Conservation (phyloP, 2,329 filamentous ascomycete species). For the Westerdykella ornata region DNA sequence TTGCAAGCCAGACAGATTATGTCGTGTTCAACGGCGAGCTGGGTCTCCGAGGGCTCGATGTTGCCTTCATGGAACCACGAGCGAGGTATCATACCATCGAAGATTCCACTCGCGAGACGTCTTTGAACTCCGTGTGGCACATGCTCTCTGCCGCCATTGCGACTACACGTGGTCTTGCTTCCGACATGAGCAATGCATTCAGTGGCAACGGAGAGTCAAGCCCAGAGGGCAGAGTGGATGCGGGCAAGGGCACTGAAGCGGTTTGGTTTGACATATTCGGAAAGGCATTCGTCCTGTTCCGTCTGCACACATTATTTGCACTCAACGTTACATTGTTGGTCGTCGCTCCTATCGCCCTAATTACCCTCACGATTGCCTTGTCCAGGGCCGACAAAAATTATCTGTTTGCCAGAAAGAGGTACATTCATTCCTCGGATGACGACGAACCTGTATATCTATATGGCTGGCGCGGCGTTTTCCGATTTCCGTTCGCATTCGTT, state of each 20-base stretch:
- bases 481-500: constrained; percentile 69
- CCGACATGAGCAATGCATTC: constrained; percentile 61
- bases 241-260: constrained; percentile 59
- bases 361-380: constrained; percentile 62
- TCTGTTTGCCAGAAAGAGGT: constrained; percentile 64
- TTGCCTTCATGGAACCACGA: constrained; percentile 84
- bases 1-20: constrained; percentile 86
- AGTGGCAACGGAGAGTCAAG: constrained; percentile 53
- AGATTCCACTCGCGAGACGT: constrained; percentile 76
- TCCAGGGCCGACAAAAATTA: constrained; percentile 76
- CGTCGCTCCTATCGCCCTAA: constrained; percentile 65
- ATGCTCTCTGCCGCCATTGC: constrained; percentile 82
- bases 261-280: constrained; percentile 97
- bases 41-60: constrained; percentile 80
- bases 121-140: constrained; percentile 71
- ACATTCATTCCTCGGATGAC: constrained; percentile 54
- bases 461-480: constrained; percentile 75
- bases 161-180: constrained; percentile 65
- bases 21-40: constrained; percentile 69
- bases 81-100: constrained; percentile 85
- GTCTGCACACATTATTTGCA: constrained; percentile 76
- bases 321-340: constrained; percentile 79
- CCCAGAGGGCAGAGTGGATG: constrained; percentile 57
- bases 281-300: constrained; percentile 67
- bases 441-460: constrained; percentile 58